Evolutionary conservation across 257 asterid genomes (phyloP).

Genomic region (Pogostemon cablin): DNA sequence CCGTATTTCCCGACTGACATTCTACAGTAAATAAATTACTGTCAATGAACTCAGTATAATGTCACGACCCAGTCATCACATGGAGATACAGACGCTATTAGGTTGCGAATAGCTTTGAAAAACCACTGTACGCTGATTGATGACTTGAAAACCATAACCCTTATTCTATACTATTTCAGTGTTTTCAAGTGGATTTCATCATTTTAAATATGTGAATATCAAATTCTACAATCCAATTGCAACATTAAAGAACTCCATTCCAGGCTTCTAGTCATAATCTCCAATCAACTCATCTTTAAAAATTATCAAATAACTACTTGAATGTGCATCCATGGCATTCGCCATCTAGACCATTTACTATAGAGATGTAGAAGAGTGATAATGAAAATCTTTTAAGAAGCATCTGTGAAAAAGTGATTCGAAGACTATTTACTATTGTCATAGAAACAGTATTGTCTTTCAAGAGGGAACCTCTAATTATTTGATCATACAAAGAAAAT

Average conservation of each 20-base stretch:
- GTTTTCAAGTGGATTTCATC: background rate
- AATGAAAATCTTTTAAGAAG: background rate
- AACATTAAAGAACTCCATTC: slow-evolving; percentile 11
- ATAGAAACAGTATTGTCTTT: background rate
- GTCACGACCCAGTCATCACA: background rate
- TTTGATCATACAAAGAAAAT: background rate
- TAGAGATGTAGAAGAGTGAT: background rate
- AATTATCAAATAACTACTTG: background rate
- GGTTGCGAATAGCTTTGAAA: background rate
- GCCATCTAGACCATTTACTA: background rate
- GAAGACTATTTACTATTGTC: no score
- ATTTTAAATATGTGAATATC: background rate
- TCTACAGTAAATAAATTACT: slow-evolving; percentile 41
- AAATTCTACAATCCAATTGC: background rate
- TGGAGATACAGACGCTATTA: background rate
- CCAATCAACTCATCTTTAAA: background rate
- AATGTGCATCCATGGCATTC: background rate
- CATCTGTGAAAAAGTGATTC: background rate
- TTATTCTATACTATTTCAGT: background rate
- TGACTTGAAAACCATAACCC: background rate
- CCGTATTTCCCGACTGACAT: slow-evolving; percentile 85
- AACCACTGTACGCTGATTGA: background rate
- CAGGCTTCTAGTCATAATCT: background rate
- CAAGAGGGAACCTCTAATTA: background rate
- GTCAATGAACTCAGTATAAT: slow-evolving; percentile 20